phyloP scores from a whole-genome alignment of 768 basidiomycete genomes.

The Mycena rosella region DNA sequence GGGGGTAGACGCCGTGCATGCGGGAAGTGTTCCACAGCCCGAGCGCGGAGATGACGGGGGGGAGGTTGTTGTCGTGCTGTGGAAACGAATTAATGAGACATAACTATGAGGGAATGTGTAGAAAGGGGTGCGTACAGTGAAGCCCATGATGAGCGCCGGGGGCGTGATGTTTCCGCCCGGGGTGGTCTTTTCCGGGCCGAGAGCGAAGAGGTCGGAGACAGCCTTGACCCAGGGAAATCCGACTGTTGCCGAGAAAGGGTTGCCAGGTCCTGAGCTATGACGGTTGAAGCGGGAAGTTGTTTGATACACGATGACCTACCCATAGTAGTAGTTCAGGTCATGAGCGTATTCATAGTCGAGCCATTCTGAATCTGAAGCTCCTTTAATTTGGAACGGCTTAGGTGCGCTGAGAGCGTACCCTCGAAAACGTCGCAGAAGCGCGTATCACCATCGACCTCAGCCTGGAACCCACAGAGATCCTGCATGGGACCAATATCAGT shows the following conservation, averaged over 20 bases:
- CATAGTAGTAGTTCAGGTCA: constrained; percentile 62
- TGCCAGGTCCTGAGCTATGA: constrained; percentile 54
- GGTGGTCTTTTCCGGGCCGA: constrained; percentile 44
- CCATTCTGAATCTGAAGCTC: constrained; percentile 53
- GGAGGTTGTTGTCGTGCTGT: constrained; percentile 61
- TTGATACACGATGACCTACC: constrained; percentile 37
- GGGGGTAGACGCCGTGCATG: constrained; percentile 48
- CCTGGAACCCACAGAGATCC: constrained; percentile 58
- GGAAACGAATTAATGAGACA: neutral
- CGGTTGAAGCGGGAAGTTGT: neutral
- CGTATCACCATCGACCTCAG: constrained; percentile 52
- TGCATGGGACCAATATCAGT: constrained; percentile 58
- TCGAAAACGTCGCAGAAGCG: constrained; percentile 57
- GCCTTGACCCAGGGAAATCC: constrained; percentile 57
- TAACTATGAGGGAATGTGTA: neutral
- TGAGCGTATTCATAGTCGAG: constrained; percentile 58
- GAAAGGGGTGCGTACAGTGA: constrained; percentile 48
- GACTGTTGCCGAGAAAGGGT: constrained; percentile 54
- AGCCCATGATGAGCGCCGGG: constrained; percentile 57
- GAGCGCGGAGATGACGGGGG: constrained; percentile 56
- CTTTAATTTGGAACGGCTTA: neutral
- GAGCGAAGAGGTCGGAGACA: constrained; percentile 51
- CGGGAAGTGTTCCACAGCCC: constrained; percentile 57
- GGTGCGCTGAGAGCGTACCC: constrained; percentile 36
- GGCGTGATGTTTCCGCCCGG: constrained; percentile 48